A percentile compares a stretch with the other conserved stretches of the same genome.
Evolutionary conservation across 75 land plant species (phyloP).

Genomic region (Gnetum montanum): DNA sequence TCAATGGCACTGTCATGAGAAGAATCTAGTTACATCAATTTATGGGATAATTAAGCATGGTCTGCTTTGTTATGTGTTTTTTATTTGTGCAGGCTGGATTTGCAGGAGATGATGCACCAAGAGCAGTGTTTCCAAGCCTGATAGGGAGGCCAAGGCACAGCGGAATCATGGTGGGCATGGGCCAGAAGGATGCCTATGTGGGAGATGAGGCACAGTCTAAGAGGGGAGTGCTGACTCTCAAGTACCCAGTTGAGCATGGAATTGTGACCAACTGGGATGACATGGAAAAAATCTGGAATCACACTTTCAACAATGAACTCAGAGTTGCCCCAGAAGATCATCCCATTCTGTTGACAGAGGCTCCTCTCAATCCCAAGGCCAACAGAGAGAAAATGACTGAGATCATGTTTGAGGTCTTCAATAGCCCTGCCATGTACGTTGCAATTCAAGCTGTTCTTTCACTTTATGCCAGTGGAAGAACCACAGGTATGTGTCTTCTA

Average conservation of each 20-base stretch:
- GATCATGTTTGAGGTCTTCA: conserved; percentile 40
- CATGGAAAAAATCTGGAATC: conserved; percentile 40
- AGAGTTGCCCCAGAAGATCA: conserved; percentile 18
- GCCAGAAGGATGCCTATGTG: conserved; percentile 38
- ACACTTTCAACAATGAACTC: conserved; percentile 34
- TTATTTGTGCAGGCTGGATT: conserved; percentile 28
- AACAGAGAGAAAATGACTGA: conserved; percentile 44
- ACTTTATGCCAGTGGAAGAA: conserved; percentile 36
- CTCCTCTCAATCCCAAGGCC: conserved; percentile 33
- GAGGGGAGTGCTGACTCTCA: conserved; percentile 28
- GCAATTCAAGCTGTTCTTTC: conserved; percentile 42
- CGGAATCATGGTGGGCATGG: conserved; percentile 57
- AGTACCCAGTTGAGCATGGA: conserved; percentile 33
- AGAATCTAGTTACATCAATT: background rate
- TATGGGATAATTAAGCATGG: background rate
- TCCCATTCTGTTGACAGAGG: conserved; percentile 25
- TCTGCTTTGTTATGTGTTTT: background rate
- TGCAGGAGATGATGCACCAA: conserved; percentile 48
- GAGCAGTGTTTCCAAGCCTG: conserved; percentile 46
- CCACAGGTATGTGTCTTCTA: conserved; percentile 29
- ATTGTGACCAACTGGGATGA: conserved; percentile 36
- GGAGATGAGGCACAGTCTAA: conserved; percentile 43
- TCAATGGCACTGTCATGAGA: too few relatives aligned
- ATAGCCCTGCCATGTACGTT: conserved; percentile 32
- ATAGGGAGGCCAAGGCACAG: conserved; percentile 38